phyloP scores from a whole-genome alignment of 148 eudicot species.

The Heliosperma pusillum region DNA sequence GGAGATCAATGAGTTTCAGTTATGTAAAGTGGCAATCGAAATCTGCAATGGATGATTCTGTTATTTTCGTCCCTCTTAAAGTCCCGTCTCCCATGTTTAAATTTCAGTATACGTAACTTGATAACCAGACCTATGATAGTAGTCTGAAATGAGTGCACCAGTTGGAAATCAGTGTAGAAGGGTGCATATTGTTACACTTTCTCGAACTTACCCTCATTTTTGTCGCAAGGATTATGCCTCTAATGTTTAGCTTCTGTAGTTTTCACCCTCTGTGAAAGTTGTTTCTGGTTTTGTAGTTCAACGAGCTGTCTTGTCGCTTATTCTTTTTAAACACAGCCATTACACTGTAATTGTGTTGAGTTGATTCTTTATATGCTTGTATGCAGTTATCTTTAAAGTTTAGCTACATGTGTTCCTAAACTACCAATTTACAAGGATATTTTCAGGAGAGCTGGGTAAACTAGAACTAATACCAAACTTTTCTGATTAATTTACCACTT shows the following conservation, averaged over 20 bases:
- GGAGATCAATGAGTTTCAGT: constrained; percentile 10
- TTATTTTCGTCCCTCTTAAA: not conserved
- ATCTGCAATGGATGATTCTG: not conserved
- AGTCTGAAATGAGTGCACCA: constrained; percentile 20
- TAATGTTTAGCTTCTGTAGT: not conserved
- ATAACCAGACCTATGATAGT: constrained; percentile 19
- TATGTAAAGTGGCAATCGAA: constrained; percentile 3
- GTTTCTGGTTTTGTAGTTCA: not conserved
- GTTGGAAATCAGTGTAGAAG: constrained; percentile 14
- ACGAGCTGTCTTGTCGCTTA: not conserved
- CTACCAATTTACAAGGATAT: too few species aligned
- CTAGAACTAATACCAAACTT: too few species aligned
- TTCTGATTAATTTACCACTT: too few species aligned
- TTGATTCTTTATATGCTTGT: not conserved
- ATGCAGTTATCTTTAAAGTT: not conserved
- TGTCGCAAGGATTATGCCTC: constrained; percentile 4
- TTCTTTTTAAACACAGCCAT: not conserved
- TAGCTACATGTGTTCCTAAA: too few species aligned
- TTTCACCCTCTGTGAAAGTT: not conserved
- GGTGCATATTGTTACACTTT: constrained; percentile 16
- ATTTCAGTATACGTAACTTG: constrained; percentile 16
- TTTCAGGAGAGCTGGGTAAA: too few species aligned
- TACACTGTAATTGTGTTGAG: not conserved
- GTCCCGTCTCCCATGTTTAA: not conserved
- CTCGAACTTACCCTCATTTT: constrained; percentile 27